Conservation (phyloP, 2,329 filamentous ascomycete species). For the Cladorrhinum sp. region DNA sequence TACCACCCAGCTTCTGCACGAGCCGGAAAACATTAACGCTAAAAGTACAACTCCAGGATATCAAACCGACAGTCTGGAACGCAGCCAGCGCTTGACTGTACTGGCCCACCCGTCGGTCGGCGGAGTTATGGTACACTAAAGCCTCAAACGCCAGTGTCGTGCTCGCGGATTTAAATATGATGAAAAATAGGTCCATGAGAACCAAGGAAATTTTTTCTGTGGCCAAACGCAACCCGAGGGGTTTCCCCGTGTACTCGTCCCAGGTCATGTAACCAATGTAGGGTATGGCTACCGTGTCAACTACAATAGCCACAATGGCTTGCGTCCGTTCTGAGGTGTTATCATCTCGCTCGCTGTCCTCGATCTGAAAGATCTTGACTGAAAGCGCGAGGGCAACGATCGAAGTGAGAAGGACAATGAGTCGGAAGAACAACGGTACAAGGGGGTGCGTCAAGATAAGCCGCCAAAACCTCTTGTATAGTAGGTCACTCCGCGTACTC, state of each 20-base stretch:
- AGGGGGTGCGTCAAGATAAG: conserved; percentile 76
- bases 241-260: conserved; percentile 94
- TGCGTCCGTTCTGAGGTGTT: conserved; percentile 62
- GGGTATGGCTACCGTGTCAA: conserved; percentile 83
- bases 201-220: conserved; percentile 86
- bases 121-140: conserved; percentile 57
- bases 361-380: conserved; percentile 66
- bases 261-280: conserved; percentile 93
- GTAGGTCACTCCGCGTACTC: conserved; percentile 43
- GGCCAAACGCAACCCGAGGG: conserved; percentile 79
- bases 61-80: conserved; percentile 74
- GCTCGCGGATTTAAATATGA: conserved; percentile 95
- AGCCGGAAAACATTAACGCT: conserved; percentile 76
- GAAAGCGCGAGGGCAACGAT: conserved; percentile 77
- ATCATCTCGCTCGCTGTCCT: conserved; percentile 42
- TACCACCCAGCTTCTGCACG: conserved; percentile 58
- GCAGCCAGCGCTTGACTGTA: conserved; percentile 67
- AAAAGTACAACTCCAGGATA: conserved; percentile 91
- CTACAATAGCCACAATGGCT: conserved; percentile 81
- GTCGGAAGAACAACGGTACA: conserved; percentile 78
- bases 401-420: conserved; percentile 80
- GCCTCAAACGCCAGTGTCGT: conserved; percentile 85
- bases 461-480: conserved; percentile 60
- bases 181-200: conserved; percentile 90
- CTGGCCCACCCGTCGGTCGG: conserved; percentile 45